These are phyloP conservation scores for Babesia ovis DNA, from an alignment of 169 alveolate species.

Conservation along the genomic window DNA sequence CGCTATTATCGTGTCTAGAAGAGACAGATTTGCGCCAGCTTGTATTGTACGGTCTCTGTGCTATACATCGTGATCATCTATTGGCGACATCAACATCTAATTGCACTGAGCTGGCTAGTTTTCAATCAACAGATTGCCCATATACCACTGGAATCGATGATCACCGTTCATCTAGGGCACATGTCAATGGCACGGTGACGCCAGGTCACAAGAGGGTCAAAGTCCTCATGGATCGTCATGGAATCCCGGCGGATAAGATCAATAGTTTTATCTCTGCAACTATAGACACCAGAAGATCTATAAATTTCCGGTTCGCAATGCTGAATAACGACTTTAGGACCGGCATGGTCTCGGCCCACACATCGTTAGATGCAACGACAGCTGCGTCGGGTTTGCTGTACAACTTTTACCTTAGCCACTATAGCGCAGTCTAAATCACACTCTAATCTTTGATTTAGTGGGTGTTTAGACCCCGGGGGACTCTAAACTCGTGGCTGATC, in stretches of 20 bases:
- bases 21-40: not conserved
- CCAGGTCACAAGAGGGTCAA: not conserved
- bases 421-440: not conserved
- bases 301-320: not conserved
- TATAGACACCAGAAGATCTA: not conserved
- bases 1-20: not conserved
- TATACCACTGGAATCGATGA: too few species aligned
- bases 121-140: too few species aligned
- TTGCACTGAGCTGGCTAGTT: too few species aligned
- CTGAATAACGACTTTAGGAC: not conserved
- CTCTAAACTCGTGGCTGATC: not conserved
- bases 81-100: too few species aligned
- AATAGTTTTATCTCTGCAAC: not conserved
- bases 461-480: not conserved
- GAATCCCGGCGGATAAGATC: not conserved
- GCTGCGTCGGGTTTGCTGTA: conserved; percentile 15
- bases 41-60: conserved; percentile 12
- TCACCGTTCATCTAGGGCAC: too few species aligned
- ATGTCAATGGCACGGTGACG: too few species aligned
- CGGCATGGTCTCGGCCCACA: conserved; percentile 10
- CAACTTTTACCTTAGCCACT: conserved; percentile 23
- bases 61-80: too few species aligned
- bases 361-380: not conserved
- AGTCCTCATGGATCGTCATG: conserved; percentile 5
- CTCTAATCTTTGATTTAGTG: not conserved